Base-by-base conservation (phyloP, 106 monocot genomes). In the Chionographis japonica region DNA sequence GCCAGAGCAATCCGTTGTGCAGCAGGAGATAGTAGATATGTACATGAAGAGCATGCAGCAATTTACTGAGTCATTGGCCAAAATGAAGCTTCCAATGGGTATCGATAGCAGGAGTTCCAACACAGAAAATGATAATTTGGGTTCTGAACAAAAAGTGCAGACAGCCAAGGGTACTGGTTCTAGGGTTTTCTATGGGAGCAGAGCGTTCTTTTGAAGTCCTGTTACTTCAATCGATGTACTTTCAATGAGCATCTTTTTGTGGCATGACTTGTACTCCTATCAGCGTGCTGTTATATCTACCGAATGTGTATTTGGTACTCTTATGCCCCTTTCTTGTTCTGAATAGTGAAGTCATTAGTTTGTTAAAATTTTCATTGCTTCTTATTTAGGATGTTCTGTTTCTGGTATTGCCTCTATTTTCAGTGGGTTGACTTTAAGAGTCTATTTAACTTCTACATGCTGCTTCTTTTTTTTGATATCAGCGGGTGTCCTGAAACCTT, bases 41-140 rank as follows among this genome's bases (percentile, higher is more conserved):
- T 91, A 91, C 68, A 91, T 84, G 91, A 91, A 91, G 56, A 91
- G 91, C 87, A 87, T 91, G 91, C 81, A 87, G 72, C 81, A 91
- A 68, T 91, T 91, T 56, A 91, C 90, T 0, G 90, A 84, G 12
- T 91, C 91, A 6, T 58, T 91, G 42, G 84, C 91, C 6, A 91
- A 91, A 37, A 87, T 91, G 91, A 91, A 82, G 74, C 81, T 91
- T 60, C 91, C 86, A 7, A 73, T 86, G 82, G 82, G 79, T 65
- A 54, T 76, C 18, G 82, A 65, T 61, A 70, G 16, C 59, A 53
- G 55, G 8, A 50, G 52, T 40, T 3, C 77, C 15, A 37, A 40
- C 51, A 35, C 58, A 36, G 41, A 54, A 56, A 67, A 61, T 52
- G 50, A 16, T 7, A 57, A 19, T 12, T 8, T 68, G 7, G 63